Evolutionary conservation across 441 rosid genomes (phyloP), one percentile per base, ranked within the genome.

Genomic region (Arabidopsis hybrid): DNA sequence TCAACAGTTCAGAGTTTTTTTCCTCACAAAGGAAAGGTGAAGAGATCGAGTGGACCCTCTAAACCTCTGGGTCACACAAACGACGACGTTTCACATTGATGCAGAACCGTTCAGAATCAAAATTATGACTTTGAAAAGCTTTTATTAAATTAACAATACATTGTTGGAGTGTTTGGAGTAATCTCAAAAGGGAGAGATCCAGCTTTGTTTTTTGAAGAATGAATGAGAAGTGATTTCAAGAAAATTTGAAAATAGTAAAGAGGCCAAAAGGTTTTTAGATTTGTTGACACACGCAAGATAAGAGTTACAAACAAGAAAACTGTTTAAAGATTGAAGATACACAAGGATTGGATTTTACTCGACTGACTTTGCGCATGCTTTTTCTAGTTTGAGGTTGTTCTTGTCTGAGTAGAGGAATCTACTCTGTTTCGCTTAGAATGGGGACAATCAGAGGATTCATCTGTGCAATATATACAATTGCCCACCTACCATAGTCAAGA

Each of bases 371-470:
- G 57, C 56, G 65, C 51, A 69, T 55, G 11, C 43, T 75, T 60
- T 70, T 73, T 58, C 74, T 71, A 79, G 78, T 53, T 72, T 67
- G 77, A 65, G 65, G 69, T 67, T 21, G 26, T 67, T 14, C 57
- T 55, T 42, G 58, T 31, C 49, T 42, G 71, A 70, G 67, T 34
- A 71, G 77, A 75, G 61, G 77, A 58, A 73, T 78, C 89, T 83
- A 91, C 77, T 90, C 97, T 35, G 69, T 84, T 79, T 90, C 97
- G 58, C 72, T 92, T 65, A 89, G 80, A 67, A 94, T 88, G 3
- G 99, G 99, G 56, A 94, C 99, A 29, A 90, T 90, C 76, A 94
- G 92, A 1, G 98, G 97, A 71, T 94, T 92, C 98, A 91, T 86
- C 75, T 94, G 97, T 7, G 97, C 97, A 73, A 92, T 81, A 78